Base-by-base conservation (phyloP, 2,329 filamentous ascomycete species). In the Sporothrix protearum region DNA sequence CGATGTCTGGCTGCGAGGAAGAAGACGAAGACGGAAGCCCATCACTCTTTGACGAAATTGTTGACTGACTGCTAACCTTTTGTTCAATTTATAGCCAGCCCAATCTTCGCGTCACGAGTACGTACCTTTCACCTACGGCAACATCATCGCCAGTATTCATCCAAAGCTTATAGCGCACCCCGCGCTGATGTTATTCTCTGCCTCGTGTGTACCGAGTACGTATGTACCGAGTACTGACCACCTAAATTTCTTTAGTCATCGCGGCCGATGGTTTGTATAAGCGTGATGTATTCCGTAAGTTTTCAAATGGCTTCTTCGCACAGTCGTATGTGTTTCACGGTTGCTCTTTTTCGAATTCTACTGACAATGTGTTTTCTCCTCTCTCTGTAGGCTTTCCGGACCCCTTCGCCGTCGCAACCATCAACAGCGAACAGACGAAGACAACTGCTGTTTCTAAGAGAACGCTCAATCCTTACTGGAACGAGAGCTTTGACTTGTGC, bases 381-480 rank as follows among this genome's bases (percentile, higher is more conserved):
- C 25, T 71, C 73, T 79, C 8, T 6, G 75, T 72, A 98, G 96
- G 95, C 80, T 97, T 98, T 76, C 96, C 96, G 73, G 96, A 99
- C 82, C 96, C 96, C 30, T 99, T 99, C 80, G 95, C 96, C 61
- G 96, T 99, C 75, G 95, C 94, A 77, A 99, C 96, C 72, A 90
- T 98, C 82, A 95, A 94, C 82, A 96, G 96, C 81, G 96, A 99
- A 83, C 96, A 99, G 84, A 99, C 96, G 72, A 93, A 94, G 82
- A 98, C 96, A n/a, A 99, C 96, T 12, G 91, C 91, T 49, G 96
- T 98, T 76, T 97, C 96, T 81, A 98, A 97, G 83, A 92, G 96
- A 83, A 98, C 96, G 12, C 85, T 99, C 81, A 98, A 97, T 81
- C 96, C 96, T n/a, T 99, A 99, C 81, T 99, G 96, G 96, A 99